phyloP scores from a whole-genome alignment of 2,329 filamentous ascomycete genomes.

The Epichloe sylvatica region DNA sequence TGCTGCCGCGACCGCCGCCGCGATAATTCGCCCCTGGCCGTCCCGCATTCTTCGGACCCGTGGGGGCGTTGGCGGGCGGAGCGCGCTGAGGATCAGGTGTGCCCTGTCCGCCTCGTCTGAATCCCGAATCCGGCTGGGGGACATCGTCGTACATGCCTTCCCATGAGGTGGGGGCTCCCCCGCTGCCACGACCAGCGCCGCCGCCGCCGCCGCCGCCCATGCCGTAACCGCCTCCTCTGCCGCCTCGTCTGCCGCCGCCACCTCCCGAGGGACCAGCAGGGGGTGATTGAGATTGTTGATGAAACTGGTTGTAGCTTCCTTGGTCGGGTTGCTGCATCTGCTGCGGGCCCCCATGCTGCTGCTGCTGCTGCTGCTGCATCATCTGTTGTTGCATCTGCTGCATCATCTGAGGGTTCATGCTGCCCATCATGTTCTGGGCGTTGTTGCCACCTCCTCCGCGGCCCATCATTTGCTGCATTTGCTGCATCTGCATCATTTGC shows the following conservation, averaged over 20 bases:
- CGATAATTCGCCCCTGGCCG: slow-evolving; percentile 86
- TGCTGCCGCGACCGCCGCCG: slow-evolving; percentile 66
- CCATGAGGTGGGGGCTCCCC: slow-evolving; percentile 70
- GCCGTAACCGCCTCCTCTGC: slow-evolving; percentile 13
- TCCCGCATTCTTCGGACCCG: slow-evolving; percentile 89
- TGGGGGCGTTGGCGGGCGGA: slow-evolving; percentile 54
- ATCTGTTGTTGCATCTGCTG: slow-evolving; percentile 38
- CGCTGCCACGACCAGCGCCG: slow-evolving; percentile 26
- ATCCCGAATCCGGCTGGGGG: slow-evolving; percentile 61
- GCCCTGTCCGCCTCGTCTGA: slow-evolving; percentile 26
- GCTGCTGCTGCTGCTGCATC: slow-evolving; percentile 31
- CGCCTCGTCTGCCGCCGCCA: slow-evolving; percentile 13
- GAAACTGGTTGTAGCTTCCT: slow-evolving; percentile 16
- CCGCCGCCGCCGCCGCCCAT: slow-evolving; percentile 20
- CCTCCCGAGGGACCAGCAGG: slow-evolving; percentile 15
- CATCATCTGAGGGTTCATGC: slow-evolving; percentile 41
- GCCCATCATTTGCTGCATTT: slow-evolving; percentile 46
- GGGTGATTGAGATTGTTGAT: slow-evolving; percentile 30
- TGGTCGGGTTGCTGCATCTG: slow-evolving; percentile 9
- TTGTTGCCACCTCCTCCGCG: slow-evolving; percentile 23
- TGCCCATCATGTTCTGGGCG: slow-evolving; percentile 25
- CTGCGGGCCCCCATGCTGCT: slow-evolving; percentile 17
- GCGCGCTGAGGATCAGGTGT: slow-evolving; percentile 31
- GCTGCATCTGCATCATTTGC: slow-evolving; percentile 64
- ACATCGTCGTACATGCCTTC: slow-evolving; percentile 98